These are phyloP conservation scores for Trichocomaceae sp. DNA, from an alignment of 2,329 filamentous ascomycete genomes.

Conservation along the genomic window DNA sequence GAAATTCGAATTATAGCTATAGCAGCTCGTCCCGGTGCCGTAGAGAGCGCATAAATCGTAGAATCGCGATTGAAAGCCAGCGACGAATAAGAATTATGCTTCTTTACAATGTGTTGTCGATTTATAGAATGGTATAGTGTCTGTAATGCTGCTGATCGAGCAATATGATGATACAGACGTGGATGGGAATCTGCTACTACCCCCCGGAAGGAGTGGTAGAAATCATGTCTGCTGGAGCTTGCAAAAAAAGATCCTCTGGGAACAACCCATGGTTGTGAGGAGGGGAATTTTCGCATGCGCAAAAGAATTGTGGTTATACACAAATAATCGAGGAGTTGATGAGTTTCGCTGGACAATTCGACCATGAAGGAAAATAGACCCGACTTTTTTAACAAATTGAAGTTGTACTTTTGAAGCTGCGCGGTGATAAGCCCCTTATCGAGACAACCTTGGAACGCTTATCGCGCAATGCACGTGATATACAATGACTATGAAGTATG, in stretches of 20 bases:
- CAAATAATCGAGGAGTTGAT: neutral
- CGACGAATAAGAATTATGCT: neutral
- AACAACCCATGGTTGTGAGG: neutral
- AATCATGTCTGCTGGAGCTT: neutral
- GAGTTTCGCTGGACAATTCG: neutral
- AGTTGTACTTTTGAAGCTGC: neutral
- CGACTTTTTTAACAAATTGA: neutral
- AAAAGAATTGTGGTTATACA: neutral
- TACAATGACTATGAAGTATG: neutral
- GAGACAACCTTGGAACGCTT: neutral
- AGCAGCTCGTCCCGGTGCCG: conserved; percentile 74
- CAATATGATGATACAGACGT: neutral
- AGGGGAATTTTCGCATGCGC: conserved; percentile 11
- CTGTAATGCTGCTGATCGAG: neutral
- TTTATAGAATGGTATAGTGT: neutral
- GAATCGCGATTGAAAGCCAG: conserved; percentile 25
- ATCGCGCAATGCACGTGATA: neutral
- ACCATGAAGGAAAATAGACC: neutral
- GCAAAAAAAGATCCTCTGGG: neutral
- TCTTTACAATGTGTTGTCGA: neutral
- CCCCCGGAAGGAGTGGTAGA: neutral
- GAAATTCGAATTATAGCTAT: conserved; percentile 88
- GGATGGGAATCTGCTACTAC: neutral
- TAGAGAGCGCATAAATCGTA: conserved; percentile 91
- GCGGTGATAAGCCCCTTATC: neutral